Evolutionary conservation across 164 flowering plant species (phyloP), one percentile per base, ranked within the genome.

Genomic region (Dillenia suffruticosa): DNA sequence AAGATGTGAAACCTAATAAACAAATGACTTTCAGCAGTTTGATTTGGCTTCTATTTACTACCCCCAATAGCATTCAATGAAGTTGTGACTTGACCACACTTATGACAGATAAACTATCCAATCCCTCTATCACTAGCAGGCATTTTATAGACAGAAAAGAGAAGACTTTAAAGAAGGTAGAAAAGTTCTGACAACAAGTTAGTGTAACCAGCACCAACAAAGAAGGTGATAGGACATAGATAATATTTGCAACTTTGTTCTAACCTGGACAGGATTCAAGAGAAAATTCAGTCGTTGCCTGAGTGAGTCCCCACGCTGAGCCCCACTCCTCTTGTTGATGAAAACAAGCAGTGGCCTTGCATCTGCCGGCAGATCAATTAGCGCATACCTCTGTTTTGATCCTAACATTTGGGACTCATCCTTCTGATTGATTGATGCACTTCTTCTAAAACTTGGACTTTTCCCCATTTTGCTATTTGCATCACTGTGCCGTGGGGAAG

Each of bases 311-410:
- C 97, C 99, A 47, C 90, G 86, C 57, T 84, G 96, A 40, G 96
- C 96, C 45, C 99, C 99, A 75, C 99, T 94, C 76, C 88, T 94
- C 68, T 86, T 89, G 84, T 94, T 94, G 53, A 91, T 79, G 70
- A 94, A 94, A 54, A 94, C 99, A 62, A 94, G 69, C 44, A 94
- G 72, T 10, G 99, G 97, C 67, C 97, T 88, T 32, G 95, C 82
- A 77, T 94, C 96, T 40, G 90, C 73, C 59, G 97, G 96, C 74
- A 91, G 71, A 74, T 94, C 90, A 63, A 64, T 77, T 72, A 94
- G 57, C 76, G 85, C 96, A 75, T 81, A 91, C 53, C 68, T 86
- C 58, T 76, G 96, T 59, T 76, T 81, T 72, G 69, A 52, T n/a
- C 76, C 66, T 62, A 72, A 62, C 14, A 66, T 53, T 45, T 82